Conservation (phyloP, 139 green algal genomes). For the Chlorella sorokiniana region DNA sequence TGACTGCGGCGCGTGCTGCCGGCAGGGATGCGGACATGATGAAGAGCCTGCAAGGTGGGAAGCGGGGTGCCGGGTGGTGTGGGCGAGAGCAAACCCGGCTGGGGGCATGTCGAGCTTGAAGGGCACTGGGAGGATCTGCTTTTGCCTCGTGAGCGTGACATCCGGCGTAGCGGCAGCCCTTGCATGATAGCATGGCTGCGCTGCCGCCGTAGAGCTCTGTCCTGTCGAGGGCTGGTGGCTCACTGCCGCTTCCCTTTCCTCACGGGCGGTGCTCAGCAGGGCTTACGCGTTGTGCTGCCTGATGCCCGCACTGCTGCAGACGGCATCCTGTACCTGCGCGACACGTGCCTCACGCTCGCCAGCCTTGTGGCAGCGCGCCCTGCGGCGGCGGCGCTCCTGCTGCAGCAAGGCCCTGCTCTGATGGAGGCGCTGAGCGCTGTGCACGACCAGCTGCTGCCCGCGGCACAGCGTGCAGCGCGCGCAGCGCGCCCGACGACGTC, state of each 20-base stretch:
- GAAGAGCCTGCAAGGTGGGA: slow-evolving; percentile 39
- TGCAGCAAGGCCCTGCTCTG: slow-evolving; percentile 19
- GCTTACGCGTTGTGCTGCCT: background rate
- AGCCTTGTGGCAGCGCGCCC: slow-evolving; percentile 60
- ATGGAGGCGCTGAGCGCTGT: slow-evolving; percentile 33
- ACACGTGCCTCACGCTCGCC: slow-evolving; percentile 66
- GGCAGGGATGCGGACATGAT: slow-evolving; percentile 2
- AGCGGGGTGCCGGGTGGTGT: background rate
- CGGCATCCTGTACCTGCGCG: slow-evolving; percentile 66
- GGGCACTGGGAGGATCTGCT: no score
- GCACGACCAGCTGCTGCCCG: slow-evolving; percentile 37
- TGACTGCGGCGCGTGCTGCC: background rate
- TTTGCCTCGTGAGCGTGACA: no score
- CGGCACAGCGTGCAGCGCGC: background rate
- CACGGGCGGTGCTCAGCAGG: background rate
- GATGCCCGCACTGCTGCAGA: slow-evolving; percentile 49
- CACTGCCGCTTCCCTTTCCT: background rate
- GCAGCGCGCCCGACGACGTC: slow-evolving; percentile 21
- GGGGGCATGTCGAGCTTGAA: no score
- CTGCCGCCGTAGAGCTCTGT: no score
- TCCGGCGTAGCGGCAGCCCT: no score
- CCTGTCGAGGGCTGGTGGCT: no score
- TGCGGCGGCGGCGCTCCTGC: slow-evolving; percentile 51
- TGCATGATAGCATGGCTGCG: background rate
- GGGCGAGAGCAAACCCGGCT: no score